A percentile compares a stretch with the other conserved stretches of the same genome.
Conservation (phyloP, 1,284 basidiomycete species). For the Irpex sp. region DNA sequence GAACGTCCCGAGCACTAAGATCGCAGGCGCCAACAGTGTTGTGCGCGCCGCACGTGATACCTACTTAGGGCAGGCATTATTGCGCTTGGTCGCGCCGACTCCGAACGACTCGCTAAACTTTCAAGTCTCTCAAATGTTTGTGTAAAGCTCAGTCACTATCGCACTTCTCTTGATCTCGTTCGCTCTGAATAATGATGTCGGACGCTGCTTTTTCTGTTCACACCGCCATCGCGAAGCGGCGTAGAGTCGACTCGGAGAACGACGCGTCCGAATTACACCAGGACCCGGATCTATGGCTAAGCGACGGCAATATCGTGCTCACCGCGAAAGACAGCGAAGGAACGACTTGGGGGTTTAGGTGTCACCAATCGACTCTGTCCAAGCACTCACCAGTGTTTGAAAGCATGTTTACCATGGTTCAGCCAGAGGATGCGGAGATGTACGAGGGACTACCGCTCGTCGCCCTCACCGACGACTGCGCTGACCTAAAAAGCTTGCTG, state of each 20-base stretch:
- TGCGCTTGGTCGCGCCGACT: too few species aligned
- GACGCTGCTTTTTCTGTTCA: too few species aligned
- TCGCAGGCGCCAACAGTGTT: too few species aligned
- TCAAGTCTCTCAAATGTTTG: too few species aligned
- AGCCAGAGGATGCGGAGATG: neutral
- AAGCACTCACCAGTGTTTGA: slow-evolving; percentile 3
- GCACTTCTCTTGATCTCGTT: too few species aligned
- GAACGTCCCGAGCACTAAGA: neutral
- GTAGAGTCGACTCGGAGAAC: neutral
- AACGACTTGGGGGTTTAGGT: slow-evolving; percentile 4
- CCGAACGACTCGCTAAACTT: too few species aligned
- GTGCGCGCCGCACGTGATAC: too few species aligned
- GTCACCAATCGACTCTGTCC: slow-evolving; percentile 8
- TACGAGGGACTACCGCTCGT: neutral
- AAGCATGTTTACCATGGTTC: slow-evolving; percentile 2
- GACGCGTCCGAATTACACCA: neutral
- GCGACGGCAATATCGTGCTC: slow-evolving; percentile 15
- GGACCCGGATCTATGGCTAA: slow-evolving; percentile 10
- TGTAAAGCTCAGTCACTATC: too few species aligned
- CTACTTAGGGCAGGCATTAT: too few species aligned
- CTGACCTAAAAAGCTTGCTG: neutral
- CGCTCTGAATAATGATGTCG: neutral
- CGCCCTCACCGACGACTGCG: neutral
- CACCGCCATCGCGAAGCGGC: neutral
- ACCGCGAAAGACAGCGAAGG: neutral